Evolutionary conservation across 805 yeast genomes (phyloP).

Genomic region (Schwanniomyces occidentalis): DNA sequence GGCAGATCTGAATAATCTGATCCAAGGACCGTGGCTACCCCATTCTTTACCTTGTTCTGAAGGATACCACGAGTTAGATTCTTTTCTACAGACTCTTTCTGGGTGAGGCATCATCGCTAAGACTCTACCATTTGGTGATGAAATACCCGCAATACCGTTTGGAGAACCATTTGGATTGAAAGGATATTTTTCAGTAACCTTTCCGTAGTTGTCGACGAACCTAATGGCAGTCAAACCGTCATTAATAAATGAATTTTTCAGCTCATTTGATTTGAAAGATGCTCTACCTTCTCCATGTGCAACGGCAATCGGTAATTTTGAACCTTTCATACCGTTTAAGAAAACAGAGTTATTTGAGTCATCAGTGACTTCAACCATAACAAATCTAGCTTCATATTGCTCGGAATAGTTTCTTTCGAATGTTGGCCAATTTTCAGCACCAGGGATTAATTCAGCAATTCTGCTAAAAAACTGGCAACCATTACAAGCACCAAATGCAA

Average conservation of each 20-base stretch:
- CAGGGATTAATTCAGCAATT: constrained; percentile 85
- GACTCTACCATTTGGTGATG: constrained; percentile 90
- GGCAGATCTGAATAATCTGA: constrained; percentile 86
- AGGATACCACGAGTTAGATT: constrained; percentile 91
- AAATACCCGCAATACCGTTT: constrained; percentile 88
- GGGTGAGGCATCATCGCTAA: constrained; percentile 99
- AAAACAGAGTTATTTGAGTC: constrained; percentile 64
- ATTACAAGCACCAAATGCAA: constrained; percentile 97
- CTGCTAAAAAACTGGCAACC: constrained; percentile 96
- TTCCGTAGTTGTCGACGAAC: constrained; percentile 90
- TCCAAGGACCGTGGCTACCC: constrained; percentile 94
- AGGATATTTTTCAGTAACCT: constrained; percentile 80
- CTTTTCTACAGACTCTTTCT: constrained; percentile 87
- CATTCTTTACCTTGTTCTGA: constrained; percentile 55
- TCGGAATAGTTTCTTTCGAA: constrained; percentile 90
- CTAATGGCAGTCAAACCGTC: constrained; percentile 65
- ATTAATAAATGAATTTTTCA: constrained; percentile 47
- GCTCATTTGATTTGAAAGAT: constrained; percentile 50
- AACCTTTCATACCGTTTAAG: constrained; percentile 89
- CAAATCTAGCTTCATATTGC: constrained; percentile 94
- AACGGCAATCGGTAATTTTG: constrained; percentile 91
- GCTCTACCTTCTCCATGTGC: constrained; percentile 99
- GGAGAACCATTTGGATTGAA: constrained; percentile 97
- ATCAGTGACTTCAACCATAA: constrained; percentile 74
- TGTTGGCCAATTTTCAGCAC: constrained; percentile 93